Evolutionary conservation across 1,284 basidiomycete genomes (phyloP).

Genomic region (Earliella scabrosa): DNA sequence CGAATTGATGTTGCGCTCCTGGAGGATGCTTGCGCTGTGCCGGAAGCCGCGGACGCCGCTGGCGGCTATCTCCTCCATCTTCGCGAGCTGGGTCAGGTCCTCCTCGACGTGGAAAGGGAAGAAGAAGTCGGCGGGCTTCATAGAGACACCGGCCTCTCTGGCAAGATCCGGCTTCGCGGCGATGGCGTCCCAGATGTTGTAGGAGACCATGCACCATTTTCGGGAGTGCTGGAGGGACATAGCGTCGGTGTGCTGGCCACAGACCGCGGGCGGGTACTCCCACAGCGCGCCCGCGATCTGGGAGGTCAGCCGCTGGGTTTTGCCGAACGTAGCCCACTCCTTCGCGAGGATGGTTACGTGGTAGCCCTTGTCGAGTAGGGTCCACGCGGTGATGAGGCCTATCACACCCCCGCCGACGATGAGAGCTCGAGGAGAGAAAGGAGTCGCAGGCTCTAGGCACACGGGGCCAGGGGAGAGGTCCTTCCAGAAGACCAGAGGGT

Average conservation of each 20-base stretch:
- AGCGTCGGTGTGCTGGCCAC: constrained; percentile 38
- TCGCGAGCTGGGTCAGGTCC: constrained; percentile 33
- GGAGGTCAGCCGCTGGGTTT: constrained; percentile 33
- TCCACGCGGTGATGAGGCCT: constrained; percentile 37
- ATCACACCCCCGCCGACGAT: constrained; percentile 33
- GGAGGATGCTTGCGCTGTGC: constrained; percentile 28
- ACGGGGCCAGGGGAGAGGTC: constrained; percentile 5
- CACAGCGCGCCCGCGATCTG: constrained; percentile 40
- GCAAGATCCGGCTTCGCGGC: constrained; percentile 19
- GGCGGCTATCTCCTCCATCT: constrained; percentile 39
- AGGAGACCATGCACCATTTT: constrained; percentile 39
- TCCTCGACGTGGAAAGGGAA: constrained; percentile 37
- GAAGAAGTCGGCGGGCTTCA: constrained; percentile 37
- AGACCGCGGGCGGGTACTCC: constrained; percentile 42
- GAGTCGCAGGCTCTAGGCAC: constrained; percentile 8
- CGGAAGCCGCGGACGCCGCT: constrained; percentile 36
- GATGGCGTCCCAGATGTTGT: constrained; percentile 34
- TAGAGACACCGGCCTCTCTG: constrained; percentile 27
- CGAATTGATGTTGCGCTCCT: constrained; percentile 33
- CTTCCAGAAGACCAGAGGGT: constrained; percentile 14
- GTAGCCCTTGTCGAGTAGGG: constrained; percentile 37
- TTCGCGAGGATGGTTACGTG: constrained; percentile 36
- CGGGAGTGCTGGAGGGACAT: constrained; percentile 38
- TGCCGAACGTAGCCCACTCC: constrained; percentile 25
- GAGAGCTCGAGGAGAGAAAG: constrained; percentile 21